A percentile compares a stretch with the other conserved stretches of the same genome.
phyloP scores from a whole-genome alignment of 495 filamentous ascomycete genomes.

The Hyaloscypha finlandica region DNA sequence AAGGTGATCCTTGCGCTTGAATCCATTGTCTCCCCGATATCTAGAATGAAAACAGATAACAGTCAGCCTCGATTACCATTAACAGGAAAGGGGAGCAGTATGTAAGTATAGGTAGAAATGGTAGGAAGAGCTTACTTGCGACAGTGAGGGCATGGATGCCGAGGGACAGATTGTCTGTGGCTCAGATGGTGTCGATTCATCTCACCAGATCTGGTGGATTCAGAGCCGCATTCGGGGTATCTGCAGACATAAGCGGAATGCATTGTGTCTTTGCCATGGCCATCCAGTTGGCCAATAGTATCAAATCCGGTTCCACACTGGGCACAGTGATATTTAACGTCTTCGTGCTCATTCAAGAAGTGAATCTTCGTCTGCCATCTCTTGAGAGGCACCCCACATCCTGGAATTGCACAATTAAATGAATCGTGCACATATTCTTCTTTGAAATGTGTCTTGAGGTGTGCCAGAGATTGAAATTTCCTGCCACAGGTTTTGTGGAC shows the following conservation, averaged over 20 bases:
- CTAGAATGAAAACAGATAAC: slow-evolving; percentile 3
- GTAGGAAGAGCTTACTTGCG: slow-evolving; percentile 15
- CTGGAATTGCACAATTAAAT: slow-evolving; percentile 8
- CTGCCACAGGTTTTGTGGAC: no score
- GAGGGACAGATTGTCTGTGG: slow-evolving; percentile 20
- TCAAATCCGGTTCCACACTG: slow-evolving; percentile 8
- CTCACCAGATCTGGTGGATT: slow-evolving; percentile 33
- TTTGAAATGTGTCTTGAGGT: no score
- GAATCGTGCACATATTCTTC: background rate
- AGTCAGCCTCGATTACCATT: no score
- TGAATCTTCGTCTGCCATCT: background rate
- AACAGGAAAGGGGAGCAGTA: no score
- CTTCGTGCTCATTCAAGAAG: background rate
- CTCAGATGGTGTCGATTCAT: slow-evolving; percentile 33
- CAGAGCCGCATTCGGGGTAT: slow-evolving; percentile 29
- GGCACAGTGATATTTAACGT: background rate
- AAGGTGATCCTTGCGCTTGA: slow-evolving; percentile 43
- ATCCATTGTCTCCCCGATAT: slow-evolving; percentile 39
- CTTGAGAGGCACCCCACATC: background rate
- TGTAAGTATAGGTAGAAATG: background rate
- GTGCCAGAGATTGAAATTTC: no score
- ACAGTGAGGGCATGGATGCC: slow-evolving; percentile 37
- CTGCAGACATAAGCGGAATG: slow-evolving; percentile 17
- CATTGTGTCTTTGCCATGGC: background rate
- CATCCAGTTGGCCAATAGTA: background rate